Evolutionary conservation across 306 rosid genomes (phyloP).

Genomic region (Medicago lupulina): DNA sequence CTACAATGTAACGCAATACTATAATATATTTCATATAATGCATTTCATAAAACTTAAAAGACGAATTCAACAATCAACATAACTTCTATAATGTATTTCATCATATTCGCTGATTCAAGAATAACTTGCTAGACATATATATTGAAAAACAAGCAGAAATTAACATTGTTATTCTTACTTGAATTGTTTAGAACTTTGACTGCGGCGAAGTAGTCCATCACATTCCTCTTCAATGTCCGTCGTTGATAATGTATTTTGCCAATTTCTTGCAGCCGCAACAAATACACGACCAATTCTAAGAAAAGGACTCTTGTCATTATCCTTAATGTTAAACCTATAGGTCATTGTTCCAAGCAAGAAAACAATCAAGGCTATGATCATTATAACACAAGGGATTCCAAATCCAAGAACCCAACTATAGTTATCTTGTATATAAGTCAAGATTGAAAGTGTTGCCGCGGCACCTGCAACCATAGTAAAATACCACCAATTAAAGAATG

Average conservation of each 20-base stretch:
- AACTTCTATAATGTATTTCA: constrained; percentile 36
- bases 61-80: no score
- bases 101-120: no score
- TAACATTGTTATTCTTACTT: constrained; percentile 6
- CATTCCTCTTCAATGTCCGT: constrained; percentile 31
- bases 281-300: constrained; percentile 22
- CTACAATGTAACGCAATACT: no score
- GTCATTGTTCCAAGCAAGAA: constrained; percentile 60
- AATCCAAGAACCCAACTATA: neutral
- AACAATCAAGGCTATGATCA: constrained; percentile 43
- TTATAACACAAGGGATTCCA: neutral
- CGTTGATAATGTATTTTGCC: constrained; percentile 21
- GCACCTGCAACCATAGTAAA: constrained; percentile 53
- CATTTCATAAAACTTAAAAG: no score
- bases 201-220: constrained; percentile 1
- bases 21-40: no score
- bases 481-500: constrained; percentile 93
- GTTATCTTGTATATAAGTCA: constrained; percentile 36
- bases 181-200: constrained; percentile 11
- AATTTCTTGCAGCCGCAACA: neutral
- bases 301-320: constrained; percentile 48
- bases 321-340: constrained; percentile 44
- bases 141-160: neutral
- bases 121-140: neutral
- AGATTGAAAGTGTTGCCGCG: constrained; percentile 41